phyloP scores from a whole-genome alignment of 129 eudicot species.

The Smallanthus sonchifolius region DNA sequence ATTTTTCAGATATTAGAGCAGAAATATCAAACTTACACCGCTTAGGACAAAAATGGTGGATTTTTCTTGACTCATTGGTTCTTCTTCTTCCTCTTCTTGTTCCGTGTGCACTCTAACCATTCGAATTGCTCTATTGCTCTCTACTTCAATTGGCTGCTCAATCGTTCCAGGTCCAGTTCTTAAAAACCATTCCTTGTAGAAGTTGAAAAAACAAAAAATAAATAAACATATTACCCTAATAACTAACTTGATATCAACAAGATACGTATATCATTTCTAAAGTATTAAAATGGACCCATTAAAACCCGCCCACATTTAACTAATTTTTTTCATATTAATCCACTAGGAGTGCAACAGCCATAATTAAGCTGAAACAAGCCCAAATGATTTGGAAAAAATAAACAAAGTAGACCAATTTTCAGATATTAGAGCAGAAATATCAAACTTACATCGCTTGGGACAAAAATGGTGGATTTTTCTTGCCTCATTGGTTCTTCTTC shows the following conservation, averaged over 20 bases:
- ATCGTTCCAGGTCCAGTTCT: constrained; percentile 10
- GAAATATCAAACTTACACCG: constrained; percentile 29
- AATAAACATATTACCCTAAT: background rate
- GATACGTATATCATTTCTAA: background rate
- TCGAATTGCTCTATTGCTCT: constrained; percentile 4
- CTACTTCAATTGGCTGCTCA: constrained; percentile 31
- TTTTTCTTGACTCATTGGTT: background rate
- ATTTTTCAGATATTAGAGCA: too few relatives aligned
- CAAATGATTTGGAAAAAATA: background rate
- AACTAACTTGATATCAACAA: background rate
- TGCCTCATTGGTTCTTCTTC: constrained; percentile 1
- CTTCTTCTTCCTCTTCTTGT: constrained; percentile 2
- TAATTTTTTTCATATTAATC: background rate
- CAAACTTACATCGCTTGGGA: constrained; percentile 34
- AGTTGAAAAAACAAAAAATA: background rate
- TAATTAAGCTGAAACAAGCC: background rate
- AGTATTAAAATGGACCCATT: background rate
- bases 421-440: background rate
- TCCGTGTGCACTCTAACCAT: background rate
- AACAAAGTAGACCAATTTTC: background rate
- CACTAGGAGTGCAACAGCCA: background rate
- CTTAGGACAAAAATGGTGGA: constrained; percentile 18
- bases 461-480: constrained; percentile 7
- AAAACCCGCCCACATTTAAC: background rate
- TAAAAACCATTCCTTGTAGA: constrained; percentile 22